Evolutionary conservation across 257 asterid species (phyloP), one percentile per base, ranked within the genome.

Genomic region (Schizonepeta tenuifolia): DNA sequence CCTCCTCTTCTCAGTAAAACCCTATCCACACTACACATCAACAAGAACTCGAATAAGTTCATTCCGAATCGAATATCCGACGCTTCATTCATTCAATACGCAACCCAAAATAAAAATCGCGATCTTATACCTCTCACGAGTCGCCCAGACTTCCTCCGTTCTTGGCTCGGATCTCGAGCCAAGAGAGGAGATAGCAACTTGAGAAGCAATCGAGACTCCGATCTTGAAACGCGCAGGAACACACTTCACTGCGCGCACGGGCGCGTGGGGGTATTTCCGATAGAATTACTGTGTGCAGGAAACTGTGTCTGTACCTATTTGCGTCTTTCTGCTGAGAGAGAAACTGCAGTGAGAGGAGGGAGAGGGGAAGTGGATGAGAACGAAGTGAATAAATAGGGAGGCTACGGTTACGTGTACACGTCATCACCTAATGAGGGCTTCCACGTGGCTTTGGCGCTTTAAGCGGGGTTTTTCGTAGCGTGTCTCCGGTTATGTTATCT

Each of bases 131-230:
- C 88, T 78, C 84, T 70, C 76, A 9, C 67, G 36, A 79, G 71
- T 69, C 62, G 67, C 76, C 77, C 64, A 64, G 40, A 73, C 72
- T 15, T 80, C 88, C 87, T 83, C 88, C 20, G 83, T 74, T 54
- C 90, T 87, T 89, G 93, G 94, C 96, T 84, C 96, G 92, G 96
- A 86, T 89, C 92, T 89, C 94, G 98, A 93, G 97, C 93, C 97
- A 93, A 93, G 90, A 79, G 83, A 80, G 91, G 86, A 75, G 17
- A 59, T 14, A 72, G 28, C 33, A 38, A 71, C 78, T 64, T 7
- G 58, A 79, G 82, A 70, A 77, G 73, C 88, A 84, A 84, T 80
- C 82, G 78, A 76, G 47, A 61, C 20, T 70, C 81, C 71, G 82
- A 76, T 85, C 88, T 70, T 43, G 17, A 31, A 62, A 80, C 73